phyloP scores from a whole-genome alignment of 257 asterid species.

The Voacanga thouarsii region DNA sequence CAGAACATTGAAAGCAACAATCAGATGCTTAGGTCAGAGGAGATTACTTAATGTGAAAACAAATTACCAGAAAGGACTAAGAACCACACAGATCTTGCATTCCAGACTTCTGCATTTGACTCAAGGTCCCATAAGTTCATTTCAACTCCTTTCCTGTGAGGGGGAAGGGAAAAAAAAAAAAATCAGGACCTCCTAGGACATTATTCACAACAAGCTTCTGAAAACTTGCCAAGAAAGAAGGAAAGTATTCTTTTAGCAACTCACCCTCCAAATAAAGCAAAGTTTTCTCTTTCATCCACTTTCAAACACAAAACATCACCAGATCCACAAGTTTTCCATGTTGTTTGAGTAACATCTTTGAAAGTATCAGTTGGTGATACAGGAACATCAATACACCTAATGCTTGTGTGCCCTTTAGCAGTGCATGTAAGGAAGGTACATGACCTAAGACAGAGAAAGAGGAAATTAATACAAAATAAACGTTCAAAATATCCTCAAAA shows the following conservation, averaged over 20 bases:
- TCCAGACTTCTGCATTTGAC: conserved; percentile 53
- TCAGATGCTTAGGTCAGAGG: conserved; percentile 17
- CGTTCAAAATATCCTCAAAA: neutral
- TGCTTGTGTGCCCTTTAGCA: conserved; percentile 53
- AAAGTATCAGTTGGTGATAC: conserved; percentile 30
- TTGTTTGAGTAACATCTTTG: conserved; percentile 44
- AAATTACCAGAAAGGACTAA: conserved; percentile 6
- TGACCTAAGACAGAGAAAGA: conserved; percentile 44
- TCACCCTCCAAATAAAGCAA: conserved; percentile 93
- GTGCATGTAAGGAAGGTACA: conserved; percentile 69
- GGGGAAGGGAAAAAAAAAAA: neutral
- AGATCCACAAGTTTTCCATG: conserved; percentile 59
- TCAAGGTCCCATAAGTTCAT: conserved; percentile 83
- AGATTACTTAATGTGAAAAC: neutral
- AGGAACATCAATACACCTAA: conserved; percentile 45
- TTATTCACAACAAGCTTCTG: neutral
- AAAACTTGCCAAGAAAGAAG: neutral
- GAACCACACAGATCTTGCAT: conserved; percentile 74
- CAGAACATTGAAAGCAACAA: conserved; percentile 26
- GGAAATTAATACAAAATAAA: neutral
- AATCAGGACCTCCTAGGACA: neutral
- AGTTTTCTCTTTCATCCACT: conserved; percentile 60
- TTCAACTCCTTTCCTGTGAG: conserved; percentile 81
- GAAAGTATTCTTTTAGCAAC: conserved; percentile 21
- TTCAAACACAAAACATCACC: conserved; percentile 66